Percentiles rank a stretch among this genome's conserved stretches.
These are phyloP conservation scores for Rosa rugosa DNA, from an alignment of 306 rosid species.

Conservation along the genomic window DNA sequence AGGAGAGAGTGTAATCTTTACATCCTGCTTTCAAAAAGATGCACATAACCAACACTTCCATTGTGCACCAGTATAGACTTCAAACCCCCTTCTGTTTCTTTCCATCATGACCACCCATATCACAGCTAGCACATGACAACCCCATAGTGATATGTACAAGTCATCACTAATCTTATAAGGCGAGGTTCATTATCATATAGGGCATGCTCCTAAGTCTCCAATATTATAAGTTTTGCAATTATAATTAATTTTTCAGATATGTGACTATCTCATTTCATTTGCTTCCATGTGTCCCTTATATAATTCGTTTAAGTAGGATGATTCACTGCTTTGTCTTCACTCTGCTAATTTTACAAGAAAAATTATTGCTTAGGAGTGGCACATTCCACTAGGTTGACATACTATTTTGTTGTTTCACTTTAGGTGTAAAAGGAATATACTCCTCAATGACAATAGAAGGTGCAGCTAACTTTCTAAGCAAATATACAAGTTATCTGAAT, in stretches of 20 bases:
- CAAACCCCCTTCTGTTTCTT: background rate
- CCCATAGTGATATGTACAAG: background rate
- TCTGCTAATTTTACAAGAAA: background rate
- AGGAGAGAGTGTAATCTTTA: background rate
- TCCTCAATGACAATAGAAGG: constrained; percentile 71
- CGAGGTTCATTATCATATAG: background rate
- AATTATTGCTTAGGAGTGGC: constrained; percentile 3
- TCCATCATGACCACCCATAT: background rate
- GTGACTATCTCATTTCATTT: background rate
- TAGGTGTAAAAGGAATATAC: constrained; percentile 82
- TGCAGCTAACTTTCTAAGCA: constrained; percentile 60
- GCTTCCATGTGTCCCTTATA: background rate
- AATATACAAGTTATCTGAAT: constrained; percentile 48
- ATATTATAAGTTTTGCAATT: background rate
- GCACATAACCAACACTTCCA: background rate
- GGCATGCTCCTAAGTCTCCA: constrained; percentile 4
- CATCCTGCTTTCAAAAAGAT: background rate
- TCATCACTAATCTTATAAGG: background rate
- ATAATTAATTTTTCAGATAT: background rate
- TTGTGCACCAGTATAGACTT: background rate
- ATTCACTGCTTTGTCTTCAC: background rate
- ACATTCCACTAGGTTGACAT: constrained; percentile 7
- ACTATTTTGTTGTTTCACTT: constrained; percentile 17
- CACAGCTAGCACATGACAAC: background rate
- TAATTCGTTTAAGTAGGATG: too few species aligned